These are phyloP conservation scores for Lentinula boryana DNA, from an alignment of 768 basidiomycete species.

Conservation along the genomic window DNA sequence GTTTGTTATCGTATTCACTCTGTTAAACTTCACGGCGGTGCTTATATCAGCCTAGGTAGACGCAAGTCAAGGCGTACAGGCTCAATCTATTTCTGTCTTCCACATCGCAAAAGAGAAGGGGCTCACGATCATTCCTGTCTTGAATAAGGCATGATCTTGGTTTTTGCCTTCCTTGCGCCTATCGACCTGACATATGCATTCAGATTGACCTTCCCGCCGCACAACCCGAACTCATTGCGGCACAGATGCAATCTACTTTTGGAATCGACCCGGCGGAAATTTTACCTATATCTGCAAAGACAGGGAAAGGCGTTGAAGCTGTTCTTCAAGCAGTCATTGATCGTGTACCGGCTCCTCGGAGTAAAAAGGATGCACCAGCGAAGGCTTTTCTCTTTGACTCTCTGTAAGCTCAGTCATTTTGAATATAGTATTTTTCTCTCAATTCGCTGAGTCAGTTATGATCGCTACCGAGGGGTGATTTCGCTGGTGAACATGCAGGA, in stretches of 20 bases:
- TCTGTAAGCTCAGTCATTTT: conserved; percentile 43
- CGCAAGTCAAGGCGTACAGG: conserved; percentile 96
- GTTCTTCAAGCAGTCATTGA: conserved; percentile 79
- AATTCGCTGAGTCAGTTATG: conserved; percentile 55
- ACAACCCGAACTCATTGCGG: conserved; percentile 71
- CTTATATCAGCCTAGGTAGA: conserved; percentile 59
- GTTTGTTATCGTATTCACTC: conserved; percentile 20
- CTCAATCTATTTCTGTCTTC: conserved; percentile 94
- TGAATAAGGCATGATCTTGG: conserved; percentile 69
- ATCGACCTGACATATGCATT: not conserved
- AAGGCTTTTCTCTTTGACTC: conserved; percentile 94
- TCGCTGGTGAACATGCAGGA: conserved; percentile 80
- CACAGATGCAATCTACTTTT: conserved; percentile 79
- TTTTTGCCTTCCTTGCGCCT: not conserved
- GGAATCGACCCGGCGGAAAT: conserved; percentile 72
- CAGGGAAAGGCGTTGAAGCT: conserved; percentile 73
- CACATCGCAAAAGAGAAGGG: conserved; percentile 81
- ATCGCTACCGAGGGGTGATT: conserved; percentile 93
- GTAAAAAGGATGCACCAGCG: conserved; percentile 45
- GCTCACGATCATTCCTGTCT: conserved; percentile 79
- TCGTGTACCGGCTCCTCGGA: conserved; percentile 77
- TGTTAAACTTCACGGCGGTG: not conserved
- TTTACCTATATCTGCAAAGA: conserved; percentile 87
- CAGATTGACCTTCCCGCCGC: conserved; percentile 93
- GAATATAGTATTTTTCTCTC: not conserved